Conservation (phyloP, 2,329 filamentous ascomycete species). For the Cladophialophora psammophila region DNA sequence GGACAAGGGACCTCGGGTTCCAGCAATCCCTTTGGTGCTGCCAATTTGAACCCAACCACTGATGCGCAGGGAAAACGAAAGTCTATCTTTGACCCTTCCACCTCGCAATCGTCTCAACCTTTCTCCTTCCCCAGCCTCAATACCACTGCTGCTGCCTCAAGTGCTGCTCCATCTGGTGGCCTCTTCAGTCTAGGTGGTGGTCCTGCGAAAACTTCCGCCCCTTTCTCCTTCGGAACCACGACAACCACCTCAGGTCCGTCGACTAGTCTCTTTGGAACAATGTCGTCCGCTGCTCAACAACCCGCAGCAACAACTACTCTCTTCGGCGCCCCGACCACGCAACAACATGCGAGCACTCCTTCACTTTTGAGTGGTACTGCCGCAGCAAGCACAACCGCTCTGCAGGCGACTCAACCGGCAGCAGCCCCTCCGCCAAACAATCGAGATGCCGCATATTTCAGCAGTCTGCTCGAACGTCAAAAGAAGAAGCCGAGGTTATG, state of each 20-base stretch:
- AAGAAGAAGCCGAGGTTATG: slow-evolving; percentile 73
- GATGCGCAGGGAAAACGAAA: slow-evolving; percentile 40
- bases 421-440: slow-evolving; percentile 25
- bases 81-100: slow-evolving; percentile 40
- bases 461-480: slow-evolving; percentile 68
- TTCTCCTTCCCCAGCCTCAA: slow-evolving; percentile 25
- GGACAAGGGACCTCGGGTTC: slow-evolving; percentile 25
- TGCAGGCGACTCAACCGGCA: slow-evolving; percentile 23
- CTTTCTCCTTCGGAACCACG: slow-evolving; percentile 29
- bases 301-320: slow-evolving; percentile 25
- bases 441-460: slow-evolving; percentile 65
- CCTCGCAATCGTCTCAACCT: slow-evolving; percentile 30
- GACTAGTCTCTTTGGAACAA: slow-evolving; percentile 31
- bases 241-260: slow-evolving; percentile 33
- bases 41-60: slow-evolving; percentile 37
- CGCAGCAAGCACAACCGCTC: slow-evolving; percentile 11
- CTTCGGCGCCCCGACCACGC: slow-evolving; percentile 28
- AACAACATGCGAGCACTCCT: slow-evolving; percentile 21
- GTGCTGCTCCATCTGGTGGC: slow-evolving; percentile 23
- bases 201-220: slow-evolving; percentile 13
- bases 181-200: slow-evolving; percentile 33
- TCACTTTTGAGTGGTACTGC: slow-evolving; percentile 23
- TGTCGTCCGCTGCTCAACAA: slow-evolving; percentile 26
- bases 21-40: slow-evolving; percentile 29
- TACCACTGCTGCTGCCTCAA: slow-evolving; percentile 16